Evolutionary conservation across 164 flowering plant genomes (phyloP), one percentile per base, ranked within the genome.

Genomic region (Umbellularia californica): DNA sequence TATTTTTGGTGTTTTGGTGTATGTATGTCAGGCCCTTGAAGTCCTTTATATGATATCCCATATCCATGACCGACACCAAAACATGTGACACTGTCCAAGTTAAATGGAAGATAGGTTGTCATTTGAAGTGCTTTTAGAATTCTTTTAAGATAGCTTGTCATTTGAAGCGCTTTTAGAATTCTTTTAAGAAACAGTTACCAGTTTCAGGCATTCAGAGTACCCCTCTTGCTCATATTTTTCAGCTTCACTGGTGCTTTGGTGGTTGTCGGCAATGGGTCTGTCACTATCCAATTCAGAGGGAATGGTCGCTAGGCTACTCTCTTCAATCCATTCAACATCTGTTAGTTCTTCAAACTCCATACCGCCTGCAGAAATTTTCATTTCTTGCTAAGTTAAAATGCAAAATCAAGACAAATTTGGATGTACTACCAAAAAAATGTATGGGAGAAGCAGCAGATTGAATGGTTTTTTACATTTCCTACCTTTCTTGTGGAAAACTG

Each of bases 361-460:
- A 72, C 50, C 78, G 76, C 68, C 89, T 86, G 87, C 77, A 81
- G 15, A 81, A 65, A 62, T 52, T 63, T 69, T 67, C 68, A 72
- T 24, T 1, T 19, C 24, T 50, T 13, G 52, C 68, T 35, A 22
- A 72, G 24, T 47, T 14, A 17, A 11, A 23, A 63, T 20, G 20
- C n/a, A 33, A 5, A 63, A 5, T 79, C 47, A 63, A 7, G 51
- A 28, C 60, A 27, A 24, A 69, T 20, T 17, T 76, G 41, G 74
- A 55, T 55, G n/a, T 3, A 55, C 5, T 4, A 55, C 17, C 2
- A 55, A 55, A 55, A 15, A 20, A 20, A 55, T 55, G 2, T 15
- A 11, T 55, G 60, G 19, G 17, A 11, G 60, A 5, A 55, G 7
- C 6, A 55, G 19, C 20, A 15, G 60, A 55, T 55, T 55, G n/a